Evolutionary conservation across 2,329 filamentous ascomycete species (phyloP).

Genomic region (Hymenoscyphus scutula): DNA sequence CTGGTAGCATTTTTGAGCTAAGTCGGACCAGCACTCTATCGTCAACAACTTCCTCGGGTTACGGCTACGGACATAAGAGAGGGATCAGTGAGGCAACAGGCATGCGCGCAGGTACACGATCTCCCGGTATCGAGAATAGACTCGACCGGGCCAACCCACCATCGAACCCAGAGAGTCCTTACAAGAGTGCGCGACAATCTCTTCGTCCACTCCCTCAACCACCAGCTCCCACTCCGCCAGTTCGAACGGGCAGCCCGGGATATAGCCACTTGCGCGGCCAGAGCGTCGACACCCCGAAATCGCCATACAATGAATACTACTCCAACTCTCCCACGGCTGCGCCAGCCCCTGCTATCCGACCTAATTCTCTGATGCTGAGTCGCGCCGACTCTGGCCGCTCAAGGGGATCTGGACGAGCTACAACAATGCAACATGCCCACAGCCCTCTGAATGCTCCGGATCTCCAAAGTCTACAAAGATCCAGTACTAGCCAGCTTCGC

Average conservation of each 20-base stretch:
- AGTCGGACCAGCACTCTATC: slow-evolving; percentile 69
- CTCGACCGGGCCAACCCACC: slow-evolving; percentile 32
- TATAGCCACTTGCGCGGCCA: slow-evolving; percentile 42
- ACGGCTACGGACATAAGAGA: slow-evolving; percentile 65
- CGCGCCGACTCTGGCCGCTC: slow-evolving; percentile 51
- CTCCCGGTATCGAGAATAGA: slow-evolving; percentile 48
- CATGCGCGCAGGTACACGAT: slow-evolving; percentile 53
- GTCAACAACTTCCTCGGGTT: slow-evolving; percentile 60
- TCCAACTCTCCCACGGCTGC: neutral
- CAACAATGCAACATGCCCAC: slow-evolving; percentile 32
- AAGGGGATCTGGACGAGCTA: slow-evolving; percentile 23
- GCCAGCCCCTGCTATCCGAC: slow-evolving; percentile 38
- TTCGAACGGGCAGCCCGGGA: slow-evolving; percentile 33
- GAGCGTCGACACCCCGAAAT: slow-evolving; percentile 60
- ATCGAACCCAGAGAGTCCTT: slow-evolving; percentile 60
- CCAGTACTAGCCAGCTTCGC: slow-evolving; percentile 84
- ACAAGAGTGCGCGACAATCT: slow-evolving; percentile 71
- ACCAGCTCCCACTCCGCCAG: slow-evolving; percentile 49
- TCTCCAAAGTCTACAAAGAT: slow-evolving; percentile 78
- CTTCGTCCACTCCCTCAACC: slow-evolving; percentile 71
- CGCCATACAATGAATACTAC: slow-evolving; percentile 45
- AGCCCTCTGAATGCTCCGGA: slow-evolving; percentile 64
- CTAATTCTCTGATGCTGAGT: slow-evolving; percentile 61
- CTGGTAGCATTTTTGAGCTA: slow-evolving; percentile 49
- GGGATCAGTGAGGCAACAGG: slow-evolving; percentile 70